Conservation (phyloP, 192 early-diverging fungal species). For the Ambispora gerdemannii region DNA sequence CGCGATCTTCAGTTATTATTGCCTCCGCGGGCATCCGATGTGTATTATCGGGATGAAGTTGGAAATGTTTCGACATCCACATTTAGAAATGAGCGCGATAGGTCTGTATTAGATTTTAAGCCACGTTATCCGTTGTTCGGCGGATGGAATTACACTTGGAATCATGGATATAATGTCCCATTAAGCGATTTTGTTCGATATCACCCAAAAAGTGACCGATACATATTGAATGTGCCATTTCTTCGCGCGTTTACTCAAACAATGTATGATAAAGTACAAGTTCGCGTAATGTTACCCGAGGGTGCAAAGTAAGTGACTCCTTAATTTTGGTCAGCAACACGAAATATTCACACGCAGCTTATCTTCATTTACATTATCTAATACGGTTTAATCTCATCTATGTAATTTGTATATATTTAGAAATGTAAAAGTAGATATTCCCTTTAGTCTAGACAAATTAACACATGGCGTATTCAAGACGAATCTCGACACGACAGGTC, state of each 20-base stretch:
- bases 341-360: neutral
- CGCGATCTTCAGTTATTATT: constrained; percentile 42
- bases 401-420: constrained; percentile 36
- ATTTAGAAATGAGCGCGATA: constrained; percentile 44
- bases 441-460: constrained; percentile 59
- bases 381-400: too few species aligned
- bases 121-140: constrained; percentile 95
- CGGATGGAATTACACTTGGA: constrained; percentile 97
- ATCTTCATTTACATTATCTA: neutral
- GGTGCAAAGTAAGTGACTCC: constrained; percentile 71
- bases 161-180: constrained; percentile 85
- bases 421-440: constrained; percentile 61
- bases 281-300: constrained; percentile 86
- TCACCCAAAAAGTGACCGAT: constrained; percentile 40
- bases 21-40: constrained; percentile 65
- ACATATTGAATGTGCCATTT: constrained; percentile 69
- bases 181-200: constrained; percentile 61
- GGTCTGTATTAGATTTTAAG: constrained; percentile 66
- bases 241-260: constrained; percentile 62
- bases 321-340: neutral
- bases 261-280: constrained; percentile 58
- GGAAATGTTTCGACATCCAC: constrained; percentile 96
- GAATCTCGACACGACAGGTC: constrained; percentile 91
- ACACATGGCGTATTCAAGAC: constrained; percentile 58
- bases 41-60: constrained; percentile 87